Evolutionary conservation across 2,329 filamentous ascomycete species (phyloP), one percentile per base, ranked within the genome.

Genomic region (Ilyonectria mors-panacis): DNA sequence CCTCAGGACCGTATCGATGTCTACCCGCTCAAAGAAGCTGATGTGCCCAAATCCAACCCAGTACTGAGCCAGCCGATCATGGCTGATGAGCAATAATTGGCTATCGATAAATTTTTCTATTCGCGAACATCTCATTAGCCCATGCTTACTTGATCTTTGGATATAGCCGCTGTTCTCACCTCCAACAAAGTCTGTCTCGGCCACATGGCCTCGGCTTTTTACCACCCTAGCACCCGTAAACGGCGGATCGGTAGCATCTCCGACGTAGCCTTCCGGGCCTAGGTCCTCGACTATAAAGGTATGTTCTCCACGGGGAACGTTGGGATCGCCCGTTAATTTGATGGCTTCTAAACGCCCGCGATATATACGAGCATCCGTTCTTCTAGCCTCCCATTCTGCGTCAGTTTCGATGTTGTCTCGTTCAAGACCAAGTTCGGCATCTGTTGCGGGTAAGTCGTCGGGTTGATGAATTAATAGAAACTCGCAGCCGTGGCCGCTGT

Each of bases 261-360:
- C 84, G 1, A 95, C 80, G 23, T 92, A 85, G 0, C 93, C 94
- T 0, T 77, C 81, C 0, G 87, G 84, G 0, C 93, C 91, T 39
- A 98, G 88, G 73, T 98, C 94, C 6, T 94, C 88, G 0, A 91
- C 92, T 4, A 93, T 86, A 78, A 97, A 98, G 0, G 93, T 94
- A 72, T 91, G 89, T 79, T 98, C 92, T 9, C 95, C 95, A 9
- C 95, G 87, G 0, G 95, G 95, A 15, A 98, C 90, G 72, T 98
- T 97, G 0, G 92, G 90, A 76, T 99, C 95, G 1, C 95, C 95
- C 0, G 95, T 98, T 37, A 99, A 83, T 78, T 98, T 98, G 76
- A 98, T 90, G 0, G 93, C 95, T 78, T 95, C 91, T 4, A 98
- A 80, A 2, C 90, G 85, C 5, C 94, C 94, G 13, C 84, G 85